These are phyloP conservation scores for Vanrija pseudolonga DNA, from an alignment of 1,284 basidiomycete species.

Conservation along the genomic window DNA sequence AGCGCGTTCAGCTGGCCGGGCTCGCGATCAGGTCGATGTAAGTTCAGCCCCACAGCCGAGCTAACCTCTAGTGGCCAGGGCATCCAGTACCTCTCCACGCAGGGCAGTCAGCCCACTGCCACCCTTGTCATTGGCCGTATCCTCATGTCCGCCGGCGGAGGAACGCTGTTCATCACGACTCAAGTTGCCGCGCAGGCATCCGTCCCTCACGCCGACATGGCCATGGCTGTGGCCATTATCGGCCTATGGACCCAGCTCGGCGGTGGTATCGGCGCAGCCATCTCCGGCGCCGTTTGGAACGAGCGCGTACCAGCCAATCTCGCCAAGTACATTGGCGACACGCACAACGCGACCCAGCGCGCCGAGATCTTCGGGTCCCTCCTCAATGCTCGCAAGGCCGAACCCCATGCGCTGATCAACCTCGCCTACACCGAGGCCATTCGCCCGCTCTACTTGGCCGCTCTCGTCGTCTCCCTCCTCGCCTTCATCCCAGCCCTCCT, in stretches of 20 bases:
- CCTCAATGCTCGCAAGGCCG: constrained; percentile 22
- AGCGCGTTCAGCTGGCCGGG: constrained; percentile 36
- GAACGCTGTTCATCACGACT: constrained; percentile 38
- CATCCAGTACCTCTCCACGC: background rate
- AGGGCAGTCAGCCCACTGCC: constrained; percentile 5
- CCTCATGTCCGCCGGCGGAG: constrained; percentile 19
- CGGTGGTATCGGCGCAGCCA: constrained; percentile 1
- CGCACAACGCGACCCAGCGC: constrained; percentile 24
- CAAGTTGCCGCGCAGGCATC: constrained; percentile 14
- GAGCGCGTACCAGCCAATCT: constrained; percentile 27
- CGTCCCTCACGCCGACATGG: constrained; percentile 8
- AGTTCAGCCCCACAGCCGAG: background rate
- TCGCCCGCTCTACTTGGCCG: constrained; percentile 22
- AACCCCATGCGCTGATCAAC: constrained; percentile 28
- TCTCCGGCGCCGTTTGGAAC: constrained; percentile 6
- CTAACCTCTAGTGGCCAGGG: too few relatives aligned
- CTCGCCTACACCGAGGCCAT: constrained; percentile 25
- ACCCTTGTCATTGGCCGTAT: constrained; percentile 37
- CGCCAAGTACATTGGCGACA: constrained; percentile 25
- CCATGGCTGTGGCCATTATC: constrained; percentile 4
- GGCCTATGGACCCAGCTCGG: constrained; percentile 9
- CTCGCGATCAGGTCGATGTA: constrained; percentile 23
- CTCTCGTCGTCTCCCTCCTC: constrained; percentile 8
- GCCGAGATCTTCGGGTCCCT: constrained; percentile 36
- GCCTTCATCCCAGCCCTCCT: constrained; percentile 25